These are phyloP conservation scores for Lachancea sp. DNA, from an alignment of 805 yeast genomes.

Conservation along the genomic window DNA sequence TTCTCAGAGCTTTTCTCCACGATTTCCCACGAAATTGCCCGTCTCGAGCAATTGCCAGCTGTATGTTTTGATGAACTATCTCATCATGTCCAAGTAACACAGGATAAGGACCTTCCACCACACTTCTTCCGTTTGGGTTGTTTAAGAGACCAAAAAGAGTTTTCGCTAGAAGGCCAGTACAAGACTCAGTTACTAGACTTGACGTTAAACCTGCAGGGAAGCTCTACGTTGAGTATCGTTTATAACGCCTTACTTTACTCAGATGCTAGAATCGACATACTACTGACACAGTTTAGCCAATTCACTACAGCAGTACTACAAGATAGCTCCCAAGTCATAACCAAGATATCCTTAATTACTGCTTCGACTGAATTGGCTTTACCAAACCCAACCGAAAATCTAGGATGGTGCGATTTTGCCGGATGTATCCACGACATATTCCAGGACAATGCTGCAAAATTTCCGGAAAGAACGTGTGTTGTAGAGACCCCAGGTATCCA, in stretches of 20 bases:
- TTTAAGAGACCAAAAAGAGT: constrained; percentile 38
- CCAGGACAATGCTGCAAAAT: constrained; percentile 72
- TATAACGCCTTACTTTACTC: constrained; percentile 76
- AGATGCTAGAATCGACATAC: constrained; percentile 56
- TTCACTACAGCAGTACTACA: constrained; percentile 38
- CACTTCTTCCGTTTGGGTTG: constrained; percentile 47
- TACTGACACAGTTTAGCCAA: constrained; percentile 67
- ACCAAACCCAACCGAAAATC: constrained; percentile 82
- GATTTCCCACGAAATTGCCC: constrained; percentile 40
- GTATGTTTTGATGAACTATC: constrained; percentile 54
- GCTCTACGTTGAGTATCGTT: constrained; percentile 20
- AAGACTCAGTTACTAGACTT: constrained; percentile 40
- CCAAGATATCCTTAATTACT: constrained; percentile 65
- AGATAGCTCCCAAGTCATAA: constrained; percentile 40
- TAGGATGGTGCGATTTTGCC: constrained; percentile 86
- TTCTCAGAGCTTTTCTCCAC: constrained; percentile 46
- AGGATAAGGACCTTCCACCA: constrained; percentile 52
- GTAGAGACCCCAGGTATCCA: constrained; percentile 73
- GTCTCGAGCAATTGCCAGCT: constrained; percentile 19
- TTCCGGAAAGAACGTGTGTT: constrained; percentile 86
- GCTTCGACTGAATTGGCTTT: constrained; percentile 50
- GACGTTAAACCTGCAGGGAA: constrained; percentile 31
- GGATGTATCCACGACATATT: constrained; percentile 98
- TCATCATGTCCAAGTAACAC: constrained; percentile 40
- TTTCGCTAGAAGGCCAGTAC: constrained; percentile 32